Evolutionary conservation across 2,329 filamentous ascomycete genomes (phyloP).

Genomic region (Verticillium zaregamsianum): DNA sequence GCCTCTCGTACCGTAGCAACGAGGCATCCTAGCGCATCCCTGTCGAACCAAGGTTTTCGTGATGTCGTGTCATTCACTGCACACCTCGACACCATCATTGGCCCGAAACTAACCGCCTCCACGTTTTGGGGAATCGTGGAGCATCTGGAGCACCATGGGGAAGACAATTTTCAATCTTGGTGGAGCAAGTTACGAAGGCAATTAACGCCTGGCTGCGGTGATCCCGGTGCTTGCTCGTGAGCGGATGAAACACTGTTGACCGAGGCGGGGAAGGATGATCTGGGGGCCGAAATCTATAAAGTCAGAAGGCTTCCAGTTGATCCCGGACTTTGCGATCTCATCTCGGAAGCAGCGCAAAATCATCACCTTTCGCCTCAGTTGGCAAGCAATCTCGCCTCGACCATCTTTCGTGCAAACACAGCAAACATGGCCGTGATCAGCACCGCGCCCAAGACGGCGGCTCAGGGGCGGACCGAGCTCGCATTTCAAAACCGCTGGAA

Average conservation of each 20-base stretch:
- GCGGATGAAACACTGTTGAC: not conserved
- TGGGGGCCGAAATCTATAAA: not conserved
- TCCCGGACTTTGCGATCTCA: not conserved
- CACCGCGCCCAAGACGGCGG: not conserved
- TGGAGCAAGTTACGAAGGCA: not conserved
- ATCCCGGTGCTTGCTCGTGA: not conserved
- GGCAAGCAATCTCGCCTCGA: not conserved
- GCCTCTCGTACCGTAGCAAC: not conserved
- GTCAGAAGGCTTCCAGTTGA: not conserved
- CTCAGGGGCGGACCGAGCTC: not conserved
- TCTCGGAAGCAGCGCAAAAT: not conserved
- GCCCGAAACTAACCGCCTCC: not conserved
- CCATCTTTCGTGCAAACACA: not conserved
- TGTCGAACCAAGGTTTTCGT: not conserved
- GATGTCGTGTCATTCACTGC: not conserved
- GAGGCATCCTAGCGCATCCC: not conserved
- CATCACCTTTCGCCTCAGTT: not conserved
- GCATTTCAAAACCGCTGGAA: constrained; percentile 15
- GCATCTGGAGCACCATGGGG: not conserved
- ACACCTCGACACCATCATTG: not conserved
- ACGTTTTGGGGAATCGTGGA: constrained; percentile 1
- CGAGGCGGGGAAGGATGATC: not conserved
- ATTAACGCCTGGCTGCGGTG: not conserved
- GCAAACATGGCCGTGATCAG: not conserved
- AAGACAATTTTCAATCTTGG: not conserved